A percentile compares a stretch with the other conserved stretches of the same genome.
These are phyloP conservation scores for Ceratocystiopsis sp. DNA, from an alignment of 2,329 filamentous ascomycete species.

Conservation along the genomic window DNA sequence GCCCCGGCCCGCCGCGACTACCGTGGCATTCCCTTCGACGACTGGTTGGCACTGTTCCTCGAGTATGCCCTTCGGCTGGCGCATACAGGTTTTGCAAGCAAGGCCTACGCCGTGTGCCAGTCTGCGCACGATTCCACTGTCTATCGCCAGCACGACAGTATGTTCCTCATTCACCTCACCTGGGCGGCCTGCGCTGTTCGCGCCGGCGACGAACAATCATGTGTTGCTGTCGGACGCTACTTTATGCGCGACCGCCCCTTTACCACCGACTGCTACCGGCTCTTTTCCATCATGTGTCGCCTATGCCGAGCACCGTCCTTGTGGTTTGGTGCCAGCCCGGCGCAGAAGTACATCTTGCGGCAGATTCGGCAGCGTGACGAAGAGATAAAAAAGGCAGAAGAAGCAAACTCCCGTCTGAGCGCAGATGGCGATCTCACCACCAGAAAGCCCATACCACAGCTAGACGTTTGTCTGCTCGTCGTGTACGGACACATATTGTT, in stretches of 20 bases:
- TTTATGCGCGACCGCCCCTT: slow-evolving; percentile 73
- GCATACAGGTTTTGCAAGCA: slow-evolving; percentile 44
- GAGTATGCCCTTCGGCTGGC: slow-evolving; percentile 71
- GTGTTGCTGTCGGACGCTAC: slow-evolving; percentile 56
- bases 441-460: slow-evolving; percentile 10
- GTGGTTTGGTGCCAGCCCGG: slow-evolving; percentile 65
- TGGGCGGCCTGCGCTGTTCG: slow-evolving; percentile 74
- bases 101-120: slow-evolving; percentile 67
- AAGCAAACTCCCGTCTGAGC: too few relatives aligned
- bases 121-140: slow-evolving; percentile 66
- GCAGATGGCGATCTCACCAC: too few relatives aligned
- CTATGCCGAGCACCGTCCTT: slow-evolving; percentile 52
- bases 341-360: slow-evolving; percentile 80
- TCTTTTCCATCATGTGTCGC: slow-evolving; percentile 64
- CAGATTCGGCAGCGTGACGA: slow-evolving; percentile 85
- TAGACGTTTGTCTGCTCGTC: slow-evolving; percentile 70
- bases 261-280: slow-evolving; percentile 64
- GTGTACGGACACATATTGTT: slow-evolving; percentile 85
- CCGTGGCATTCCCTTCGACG: slow-evolving; percentile 61
- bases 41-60: slow-evolving; percentile 82
- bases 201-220: slow-evolving; percentile 62
- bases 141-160: slow-evolving; percentile 45
- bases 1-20: slow-evolving; percentile 17
- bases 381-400: slow-evolving; percentile 11
- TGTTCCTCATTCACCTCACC: slow-evolving; percentile 57